Conservation (phyloP, 192 early-diverging fungal genomes). For the Coemansia sp. region DNA sequence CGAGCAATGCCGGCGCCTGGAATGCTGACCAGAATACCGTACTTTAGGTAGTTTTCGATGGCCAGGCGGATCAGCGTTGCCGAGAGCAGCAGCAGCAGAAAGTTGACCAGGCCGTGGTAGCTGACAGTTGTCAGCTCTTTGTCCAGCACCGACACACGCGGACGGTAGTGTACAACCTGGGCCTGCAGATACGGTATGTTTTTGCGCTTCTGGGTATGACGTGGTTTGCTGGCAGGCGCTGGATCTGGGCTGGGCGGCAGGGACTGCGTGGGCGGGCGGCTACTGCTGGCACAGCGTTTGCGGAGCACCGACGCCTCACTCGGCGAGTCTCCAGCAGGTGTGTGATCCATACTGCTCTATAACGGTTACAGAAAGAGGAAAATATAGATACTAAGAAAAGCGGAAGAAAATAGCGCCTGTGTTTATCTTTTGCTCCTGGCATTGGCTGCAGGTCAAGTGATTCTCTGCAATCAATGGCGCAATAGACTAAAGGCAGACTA, state of each 20-base stretch:
- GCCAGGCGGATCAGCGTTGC: slow-evolving; percentile 81
- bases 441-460: neutral
- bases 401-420: neutral
- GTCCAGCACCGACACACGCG: slow-evolving; percentile 69
- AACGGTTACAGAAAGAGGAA: neutral
- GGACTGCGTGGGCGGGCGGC: neutral
- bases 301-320: neutral
- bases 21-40: slow-evolving; percentile 75
- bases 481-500: neutral
- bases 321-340: neutral
- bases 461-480: neutral
- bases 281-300: neutral
- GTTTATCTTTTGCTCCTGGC: too few species aligned
- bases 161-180: slow-evolving; percentile 62
- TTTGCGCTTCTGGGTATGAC: neutral
- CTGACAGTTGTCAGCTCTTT: slow-evolving; percentile 83
- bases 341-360: neutral
- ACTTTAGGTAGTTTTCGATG: slow-evolving; percentile 87
- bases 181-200: slow-evolving; percentile 48
- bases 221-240: neutral
- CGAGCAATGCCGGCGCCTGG: slow-evolving; percentile 60
- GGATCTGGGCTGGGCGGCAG: neutral
- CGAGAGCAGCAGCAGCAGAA: slow-evolving; percentile 71
- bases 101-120: slow-evolving; percentile 82
- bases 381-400: neutral